Percentiles rank a stretch among this genome's conserved stretches.
These are phyloP conservation scores for Capillidium rhysosporum DNA, from an alignment of 371 early-diverging fungal species.

Conservation along the genomic window DNA sequence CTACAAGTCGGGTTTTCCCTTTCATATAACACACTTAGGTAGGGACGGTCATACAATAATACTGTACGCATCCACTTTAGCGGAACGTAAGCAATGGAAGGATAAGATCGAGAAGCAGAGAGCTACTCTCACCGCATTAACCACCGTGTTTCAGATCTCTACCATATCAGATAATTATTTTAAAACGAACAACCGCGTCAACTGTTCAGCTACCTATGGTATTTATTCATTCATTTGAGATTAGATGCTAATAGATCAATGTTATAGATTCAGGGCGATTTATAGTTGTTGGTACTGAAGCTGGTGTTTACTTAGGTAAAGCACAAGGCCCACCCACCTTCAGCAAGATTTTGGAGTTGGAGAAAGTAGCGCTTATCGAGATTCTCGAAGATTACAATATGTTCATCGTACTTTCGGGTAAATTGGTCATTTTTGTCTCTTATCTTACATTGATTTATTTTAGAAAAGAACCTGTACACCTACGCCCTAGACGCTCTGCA, in stretches of 20 bases:
- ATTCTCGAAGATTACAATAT: conserved; percentile 48
- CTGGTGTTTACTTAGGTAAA: conserved; percentile 46
- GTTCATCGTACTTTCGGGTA: conserved; percentile 54
- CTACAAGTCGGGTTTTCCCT: conserved; percentile 22
- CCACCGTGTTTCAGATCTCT: conserved; percentile 34
- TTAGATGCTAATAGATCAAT: not conserved
- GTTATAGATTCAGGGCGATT: conserved; percentile 30
- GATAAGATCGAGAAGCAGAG: conserved; percentile 57
- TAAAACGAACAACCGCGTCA: conserved; percentile 37
- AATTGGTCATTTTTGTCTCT: not conserved
- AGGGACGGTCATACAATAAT: conserved; percentile 36
- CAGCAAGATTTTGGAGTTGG: conserved; percentile 40
- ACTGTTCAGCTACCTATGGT: conserved; percentile 47
- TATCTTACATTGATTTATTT: not conserved
- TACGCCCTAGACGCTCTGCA: conserved; percentile 49
- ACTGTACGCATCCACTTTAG: conserved; percentile 46
- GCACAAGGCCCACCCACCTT: conserved; percentile 12
- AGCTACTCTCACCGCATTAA: conserved; percentile 23
- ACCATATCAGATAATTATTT: conserved; percentile 18
- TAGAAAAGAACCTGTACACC: conserved; percentile 52
- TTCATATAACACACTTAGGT: conserved; percentile 59
- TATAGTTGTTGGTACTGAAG: conserved; percentile 66
- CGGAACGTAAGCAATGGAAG: conserved; percentile 61
- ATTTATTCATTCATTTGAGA: conserved; percentile 8
- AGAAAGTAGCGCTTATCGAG: conserved; percentile 72